Evolutionary conservation across 2,329 filamentous ascomycete genomes (phyloP).

Genomic region (Zymoseptoria crescenta): DNA sequence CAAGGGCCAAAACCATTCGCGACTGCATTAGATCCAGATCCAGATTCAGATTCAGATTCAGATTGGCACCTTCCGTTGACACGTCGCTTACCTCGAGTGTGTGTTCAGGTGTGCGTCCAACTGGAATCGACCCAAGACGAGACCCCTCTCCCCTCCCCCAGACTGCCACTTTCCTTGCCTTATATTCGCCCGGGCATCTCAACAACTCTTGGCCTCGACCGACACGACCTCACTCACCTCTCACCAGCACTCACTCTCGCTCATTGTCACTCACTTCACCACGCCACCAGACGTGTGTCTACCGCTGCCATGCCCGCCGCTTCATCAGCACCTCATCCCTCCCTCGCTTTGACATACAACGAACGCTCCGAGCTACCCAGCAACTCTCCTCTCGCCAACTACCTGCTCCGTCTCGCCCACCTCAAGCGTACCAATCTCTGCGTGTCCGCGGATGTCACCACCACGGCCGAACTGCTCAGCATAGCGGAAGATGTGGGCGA

Average conservation of each 20-base stretch:
- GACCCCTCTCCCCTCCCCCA: not conserved
- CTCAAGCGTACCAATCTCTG: slow-evolving; percentile 47
- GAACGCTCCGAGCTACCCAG: slow-evolving; percentile 38
- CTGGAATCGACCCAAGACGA: not conserved
- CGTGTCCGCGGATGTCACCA: slow-evolving; percentile 51
- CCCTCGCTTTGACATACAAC: slow-evolving; percentile 37
- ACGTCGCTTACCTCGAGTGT: not conserved
- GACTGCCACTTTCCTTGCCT: not conserved
- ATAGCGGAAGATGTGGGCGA: slow-evolving; percentile 53
- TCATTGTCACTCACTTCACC: not conserved
- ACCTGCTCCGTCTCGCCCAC: slow-evolving; percentile 43
- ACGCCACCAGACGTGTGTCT: not conserved
- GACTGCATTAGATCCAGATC: not conserved
- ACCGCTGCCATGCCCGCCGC: slow-evolving; percentile 9
- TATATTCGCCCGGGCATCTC: not conserved
- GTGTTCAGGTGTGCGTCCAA: not conserved
- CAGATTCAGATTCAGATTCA: no score
- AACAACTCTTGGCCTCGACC: not conserved
- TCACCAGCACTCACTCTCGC: not conserved
- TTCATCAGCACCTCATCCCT: slow-evolving; percentile 28
- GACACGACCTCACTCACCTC: not conserved
- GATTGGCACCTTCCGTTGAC: no score
- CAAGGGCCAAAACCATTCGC: not conserved
- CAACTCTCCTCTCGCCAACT: slow-evolving; percentile 39
- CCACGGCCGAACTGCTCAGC: slow-evolving; percentile 46